Evolutionary conservation across 345 rosid species (phyloP).

Genomic region (Sisymbrium altissimum): DNA sequence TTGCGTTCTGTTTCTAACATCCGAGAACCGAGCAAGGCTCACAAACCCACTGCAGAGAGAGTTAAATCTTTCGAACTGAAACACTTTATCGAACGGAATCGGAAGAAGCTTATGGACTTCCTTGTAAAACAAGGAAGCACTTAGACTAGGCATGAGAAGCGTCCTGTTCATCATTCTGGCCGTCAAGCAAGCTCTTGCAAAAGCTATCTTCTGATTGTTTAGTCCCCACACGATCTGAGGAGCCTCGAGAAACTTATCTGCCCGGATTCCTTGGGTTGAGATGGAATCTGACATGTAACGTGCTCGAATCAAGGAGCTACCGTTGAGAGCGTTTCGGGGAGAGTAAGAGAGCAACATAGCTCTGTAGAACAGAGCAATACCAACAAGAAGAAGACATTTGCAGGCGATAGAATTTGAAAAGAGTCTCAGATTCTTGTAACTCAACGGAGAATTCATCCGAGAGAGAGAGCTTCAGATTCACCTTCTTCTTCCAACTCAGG

Average conservation of each 20-base stretch:
- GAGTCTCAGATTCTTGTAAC: constrained; percentile 36
- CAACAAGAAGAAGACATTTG: constrained; percentile 54
- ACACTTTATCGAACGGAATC: constrained; percentile 71
- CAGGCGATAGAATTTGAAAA: constrained; percentile 47
- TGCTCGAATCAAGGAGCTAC: constrained; percentile 13
- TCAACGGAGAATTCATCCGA: constrained; percentile 36
- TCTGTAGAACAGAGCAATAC: constrained; percentile 50
- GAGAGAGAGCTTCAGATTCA: constrained; percentile 1
- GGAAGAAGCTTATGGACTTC: constrained; percentile 80
- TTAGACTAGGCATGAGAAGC: constrained; percentile 88
- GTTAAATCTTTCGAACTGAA: constrained; percentile 68
- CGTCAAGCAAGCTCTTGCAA: constrained; percentile 91
- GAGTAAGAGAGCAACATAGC: constrained; percentile 42
- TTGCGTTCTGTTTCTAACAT: constrained; percentile 45
- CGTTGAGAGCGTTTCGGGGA: constrained; percentile 32
- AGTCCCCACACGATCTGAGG: constrained; percentile 99
- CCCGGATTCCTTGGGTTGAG: constrained; percentile 39
- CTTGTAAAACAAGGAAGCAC: constrained; percentile 92
- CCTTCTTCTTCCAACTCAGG: not conserved
- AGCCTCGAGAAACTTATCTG: constrained; percentile 70
- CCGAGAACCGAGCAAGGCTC: constrained; percentile 54
- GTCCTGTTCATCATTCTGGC: constrained; percentile 85
- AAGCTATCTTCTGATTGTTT: constrained; percentile 96
- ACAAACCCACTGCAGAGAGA: constrained; percentile 75
- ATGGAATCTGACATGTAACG: constrained; percentile 30